Evolutionary conservation across 495 filamentous ascomycete genomes (phyloP).

Genomic region (Bacidia rubella): DNA sequence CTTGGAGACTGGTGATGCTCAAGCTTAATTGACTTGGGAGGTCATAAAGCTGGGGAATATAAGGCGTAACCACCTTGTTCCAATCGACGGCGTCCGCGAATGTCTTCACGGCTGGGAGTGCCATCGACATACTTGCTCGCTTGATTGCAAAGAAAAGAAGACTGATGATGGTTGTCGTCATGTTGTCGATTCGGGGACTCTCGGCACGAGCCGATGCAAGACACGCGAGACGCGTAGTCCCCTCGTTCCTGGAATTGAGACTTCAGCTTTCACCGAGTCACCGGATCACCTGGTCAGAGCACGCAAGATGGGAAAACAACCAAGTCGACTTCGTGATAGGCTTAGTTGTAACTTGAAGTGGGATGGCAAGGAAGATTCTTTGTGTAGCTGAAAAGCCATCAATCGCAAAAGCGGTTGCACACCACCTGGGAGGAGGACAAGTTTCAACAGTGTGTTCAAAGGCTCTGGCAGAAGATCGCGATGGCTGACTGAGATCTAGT

Average conservation of each 20-base stretch:
- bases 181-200: background rate
- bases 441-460: constrained; percentile 50
- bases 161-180: no score
- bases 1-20: constrained; percentile 39
- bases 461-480: background rate
- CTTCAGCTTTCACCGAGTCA: no score
- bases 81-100: constrained; percentile 62
- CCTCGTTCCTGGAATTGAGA: background rate
- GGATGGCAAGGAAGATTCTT: constrained; percentile 45
- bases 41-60: constrained; percentile 60
- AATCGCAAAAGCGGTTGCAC: constrained; percentile 85
- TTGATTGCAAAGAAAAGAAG: background rate
- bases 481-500: constrained; percentile 30
- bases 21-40: constrained; percentile 51
- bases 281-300: background rate
- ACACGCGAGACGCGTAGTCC: background rate
- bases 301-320: background rate
- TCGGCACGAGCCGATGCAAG: background rate
- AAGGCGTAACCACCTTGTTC: constrained; percentile 55
- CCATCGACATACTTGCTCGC: constrained; percentile 31
- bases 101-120: constrained; percentile 49
- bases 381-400: constrained; percentile 97
- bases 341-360: background rate
- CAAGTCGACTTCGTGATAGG: background rate
- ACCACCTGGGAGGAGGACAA: constrained; percentile 67